Evolutionary conservation across 352 stramenopile species (phyloP).

Genomic region (Phytophthora capsici): DNA sequence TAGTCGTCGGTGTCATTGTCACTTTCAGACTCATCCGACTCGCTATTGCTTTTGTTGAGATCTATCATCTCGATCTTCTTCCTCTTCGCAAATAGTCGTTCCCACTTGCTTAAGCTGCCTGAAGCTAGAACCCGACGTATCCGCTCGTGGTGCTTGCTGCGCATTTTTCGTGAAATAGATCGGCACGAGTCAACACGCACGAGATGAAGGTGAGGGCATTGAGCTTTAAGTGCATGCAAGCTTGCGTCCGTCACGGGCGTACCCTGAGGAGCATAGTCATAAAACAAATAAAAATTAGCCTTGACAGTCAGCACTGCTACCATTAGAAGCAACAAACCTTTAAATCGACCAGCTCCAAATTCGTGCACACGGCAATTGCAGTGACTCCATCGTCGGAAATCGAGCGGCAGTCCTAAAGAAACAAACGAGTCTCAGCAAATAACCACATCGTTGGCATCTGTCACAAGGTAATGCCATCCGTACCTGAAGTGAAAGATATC

Average conservation of each 20-base stretch:
- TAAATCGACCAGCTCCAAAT: slow-evolving; percentile 65
- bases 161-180: slow-evolving; percentile 60
- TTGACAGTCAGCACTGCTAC: neutral
- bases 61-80: slow-evolving; percentile 49
- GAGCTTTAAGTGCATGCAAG: slow-evolving; percentile 46
- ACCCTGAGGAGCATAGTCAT: slow-evolving; percentile 15
- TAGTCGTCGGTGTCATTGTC: slow-evolving; percentile 27
- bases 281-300: neutral
- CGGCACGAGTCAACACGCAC: slow-evolving; percentile 78
- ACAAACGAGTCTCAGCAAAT: neutral
- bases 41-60: slow-evolving; percentile 41
- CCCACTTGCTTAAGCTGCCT: slow-evolving; percentile 35
- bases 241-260: slow-evolving; percentile 58
- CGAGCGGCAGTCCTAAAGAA: slow-evolving; percentile 53
- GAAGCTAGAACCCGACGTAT: slow-evolving; percentile 22
- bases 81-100: slow-evolving; percentile 43
- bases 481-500: slow-evolving; percentile 77
- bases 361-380: slow-evolving; percentile 42
- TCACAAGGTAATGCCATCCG: neutral
- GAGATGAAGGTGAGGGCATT: slow-evolving; percentile 50
- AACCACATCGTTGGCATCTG: neutral
- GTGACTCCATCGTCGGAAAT: slow-evolving; percentile 56
- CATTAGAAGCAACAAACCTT: slow-evolving; percentile 46
- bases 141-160: slow-evolving; percentile 44
- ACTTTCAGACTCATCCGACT: slow-evolving; percentile 39